phyloP scores from a whole-genome alignment of 768 basidiomycete genomes.

The Lactarius evosmus region DNA sequence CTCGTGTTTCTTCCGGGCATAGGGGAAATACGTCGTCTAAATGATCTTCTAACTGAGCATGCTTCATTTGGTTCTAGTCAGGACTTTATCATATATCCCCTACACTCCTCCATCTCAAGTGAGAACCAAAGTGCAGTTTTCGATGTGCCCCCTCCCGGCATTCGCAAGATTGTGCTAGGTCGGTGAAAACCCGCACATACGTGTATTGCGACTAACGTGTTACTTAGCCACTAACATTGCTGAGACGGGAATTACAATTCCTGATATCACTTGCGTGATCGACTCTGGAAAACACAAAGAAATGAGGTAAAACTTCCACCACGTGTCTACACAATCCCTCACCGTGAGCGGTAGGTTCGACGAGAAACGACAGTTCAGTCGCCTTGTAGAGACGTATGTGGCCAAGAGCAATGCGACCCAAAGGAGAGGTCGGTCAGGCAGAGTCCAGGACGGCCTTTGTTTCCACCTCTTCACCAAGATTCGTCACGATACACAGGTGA shows the following conservation, averaged over 20 bases:
- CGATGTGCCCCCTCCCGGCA: conserved; percentile 73
- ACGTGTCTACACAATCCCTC: conserved; percentile 13
- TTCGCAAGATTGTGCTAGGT: conserved; percentile 95
- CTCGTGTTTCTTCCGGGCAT: conserved; percentile 94
- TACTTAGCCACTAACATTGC: conserved; percentile 81
- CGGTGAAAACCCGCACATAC: conserved; percentile 30
- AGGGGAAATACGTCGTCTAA: conserved; percentile 86
- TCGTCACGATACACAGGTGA: conserved; percentile 75
- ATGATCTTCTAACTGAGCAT: conserved; percentile 79
- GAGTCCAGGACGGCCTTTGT: conserved; percentile 84
- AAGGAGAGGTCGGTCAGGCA: conserved; percentile 85
- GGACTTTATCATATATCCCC: conserved; percentile 71
- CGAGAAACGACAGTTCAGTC: conserved; percentile 93
- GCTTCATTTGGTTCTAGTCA: conserved; percentile 58
- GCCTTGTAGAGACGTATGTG: conserved; percentile 87
- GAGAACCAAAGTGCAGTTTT: conserved; percentile 91
- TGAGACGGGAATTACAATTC: conserved; percentile 98
- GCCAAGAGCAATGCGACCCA: conserved; percentile 90
- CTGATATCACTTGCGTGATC: conserved; percentile 95
- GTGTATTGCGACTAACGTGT: conserved; percentile 3
- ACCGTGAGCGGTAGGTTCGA: conserved; percentile 61
- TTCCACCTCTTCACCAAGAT: conserved; percentile 94
- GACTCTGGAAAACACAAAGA: conserved; percentile 93
- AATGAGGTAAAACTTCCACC: conserved; percentile 58
- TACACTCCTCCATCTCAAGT: conserved; percentile 91